These are phyloP conservation scores for Cyathus striatus DNA, from an alignment of 768 basidiomycete genomes.

Conservation along the genomic window DNA sequence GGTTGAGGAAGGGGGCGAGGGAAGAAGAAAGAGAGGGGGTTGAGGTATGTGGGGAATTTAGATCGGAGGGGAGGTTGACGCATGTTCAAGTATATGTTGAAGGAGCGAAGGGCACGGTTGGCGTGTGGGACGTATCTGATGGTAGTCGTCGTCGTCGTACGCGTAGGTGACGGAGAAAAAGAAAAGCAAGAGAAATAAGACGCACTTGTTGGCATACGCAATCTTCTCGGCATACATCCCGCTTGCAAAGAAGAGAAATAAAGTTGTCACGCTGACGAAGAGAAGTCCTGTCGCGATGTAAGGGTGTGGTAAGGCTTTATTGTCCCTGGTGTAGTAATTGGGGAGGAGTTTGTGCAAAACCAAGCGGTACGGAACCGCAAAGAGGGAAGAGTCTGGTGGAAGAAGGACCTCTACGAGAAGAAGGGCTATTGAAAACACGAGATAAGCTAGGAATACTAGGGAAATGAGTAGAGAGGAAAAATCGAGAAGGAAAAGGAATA, in stretches of 20 bases:
- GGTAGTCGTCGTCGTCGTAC: too few relatives aligned
- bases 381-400: conserved; percentile 54
- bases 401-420: conserved; percentile 74
- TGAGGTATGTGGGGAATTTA: conserved; percentile 38
- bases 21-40: conserved; percentile 57
- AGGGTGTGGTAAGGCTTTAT: conserved; percentile 50
- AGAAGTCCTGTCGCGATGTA: conserved; percentile 78
- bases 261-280: conserved; percentile 85
- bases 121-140: conserved; percentile 93
- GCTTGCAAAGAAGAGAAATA: conserved; percentile 92
- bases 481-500: conserved; percentile 43
- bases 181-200: conserved; percentile 9
- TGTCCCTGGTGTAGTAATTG: conserved; percentile 36
- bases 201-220: conserved; percentile 91
- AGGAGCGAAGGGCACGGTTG: conserved; percentile 83
- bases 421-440: conserved; percentile 64
- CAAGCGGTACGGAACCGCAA: conserved; percentile 56
- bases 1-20: conserved; percentile 31
- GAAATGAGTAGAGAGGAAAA: too few relatives aligned
- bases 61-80: conserved; percentile 71
- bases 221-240: conserved; percentile 97
- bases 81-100: conserved; percentile 98
- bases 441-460: conserved; percentile 70
- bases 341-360: conserved; percentile 48
- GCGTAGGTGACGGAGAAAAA: too few relatives aligned